These are phyloP conservation scores for Astragalus glycyphyllos DNA, from an alignment of 306 rosid species.

Conservation along the genomic window DNA sequence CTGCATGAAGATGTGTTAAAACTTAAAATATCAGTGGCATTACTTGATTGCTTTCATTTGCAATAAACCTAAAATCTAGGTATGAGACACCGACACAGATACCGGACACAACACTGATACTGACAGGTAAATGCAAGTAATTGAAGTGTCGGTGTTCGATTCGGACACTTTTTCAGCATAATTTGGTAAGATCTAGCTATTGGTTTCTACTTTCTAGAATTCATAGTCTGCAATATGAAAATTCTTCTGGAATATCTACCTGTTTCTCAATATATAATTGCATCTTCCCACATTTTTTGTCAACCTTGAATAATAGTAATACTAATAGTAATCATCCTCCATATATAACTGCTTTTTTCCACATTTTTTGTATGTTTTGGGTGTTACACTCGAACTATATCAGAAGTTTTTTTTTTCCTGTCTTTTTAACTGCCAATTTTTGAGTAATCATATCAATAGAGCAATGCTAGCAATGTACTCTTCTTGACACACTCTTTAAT, in stretches of 20 bases:
- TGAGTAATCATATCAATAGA: neutral
- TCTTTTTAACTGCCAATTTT: neutral
- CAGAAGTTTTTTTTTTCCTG: neutral
- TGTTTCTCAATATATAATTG: conserved; percentile 8
- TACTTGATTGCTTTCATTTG: conserved; percentile 31
- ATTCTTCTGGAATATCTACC: conserved; percentile 10
- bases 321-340: neutral
- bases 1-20: neutral
- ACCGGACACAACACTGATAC: too few species aligned
- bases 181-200: too few species aligned
- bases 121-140: too few species aligned
- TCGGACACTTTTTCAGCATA: too few species aligned
- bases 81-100: too few species aligned
- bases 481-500: neutral
- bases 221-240: too few species aligned
- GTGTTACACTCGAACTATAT: neutral
- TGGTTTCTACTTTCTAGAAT: too few species aligned
- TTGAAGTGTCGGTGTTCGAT: too few species aligned
- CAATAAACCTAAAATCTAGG: conserved; percentile 24
- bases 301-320: too few species aligned
- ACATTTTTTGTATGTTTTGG: neutral
- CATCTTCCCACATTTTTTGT: conserved; percentile 1
- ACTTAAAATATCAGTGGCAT: neutral
- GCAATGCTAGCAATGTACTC: too few species aligned
- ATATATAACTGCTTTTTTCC: neutral